Base-by-base conservation (phyloP, 306 rosid genomes). In the Astragalus glycyphyllos region DNA sequence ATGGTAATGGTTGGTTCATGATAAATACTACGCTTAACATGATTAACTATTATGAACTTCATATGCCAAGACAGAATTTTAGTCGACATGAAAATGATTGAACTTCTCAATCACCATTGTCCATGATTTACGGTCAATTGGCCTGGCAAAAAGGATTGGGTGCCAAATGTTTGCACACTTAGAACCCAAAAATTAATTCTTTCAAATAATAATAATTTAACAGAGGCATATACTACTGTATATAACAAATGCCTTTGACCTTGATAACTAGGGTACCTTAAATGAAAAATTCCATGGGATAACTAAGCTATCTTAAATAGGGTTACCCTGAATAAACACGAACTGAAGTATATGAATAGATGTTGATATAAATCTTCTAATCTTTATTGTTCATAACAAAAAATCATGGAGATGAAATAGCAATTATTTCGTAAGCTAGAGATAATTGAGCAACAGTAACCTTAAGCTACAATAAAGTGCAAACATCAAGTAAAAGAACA, bases 401-500 rank as follows among this genome's bases (percentile, higher is more conserved):
- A 37, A 73, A 57, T 45, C 55, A 47, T 5, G 34, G 11, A 50
- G 69, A 71, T 29, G 72, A 59, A 54, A 62, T 48, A 46, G 34
- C 57, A 80, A 48, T 34, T 16, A 57, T 44, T 71, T 51, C 54
- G 45, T 59, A 46, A 26, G 79, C 47, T 34, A 10, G 13, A 69
- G 63, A 29, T 32, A 44, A 11, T 37, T 73, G 15, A 7, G 17
- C 26, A 58, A 42, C 56, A 35, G 12, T n/a, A 73, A 77, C 65
- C 50, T 58, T 45, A 71, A 17, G 74, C 77, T 62, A 54, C 61
- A 48, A 32, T 11, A 71, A 65, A n/a, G 40, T 17, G 58, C 53
- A 66, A 71, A 14, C 53, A 71, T 54, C 31, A 80, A 54, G 57
- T 57, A 69, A 60, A 62, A 16, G 31, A 55, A 51, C 46, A 48